phyloP scores from a whole-genome alignment of 768 basidiomycete species.

The Tricholoma matsutake region DNA sequence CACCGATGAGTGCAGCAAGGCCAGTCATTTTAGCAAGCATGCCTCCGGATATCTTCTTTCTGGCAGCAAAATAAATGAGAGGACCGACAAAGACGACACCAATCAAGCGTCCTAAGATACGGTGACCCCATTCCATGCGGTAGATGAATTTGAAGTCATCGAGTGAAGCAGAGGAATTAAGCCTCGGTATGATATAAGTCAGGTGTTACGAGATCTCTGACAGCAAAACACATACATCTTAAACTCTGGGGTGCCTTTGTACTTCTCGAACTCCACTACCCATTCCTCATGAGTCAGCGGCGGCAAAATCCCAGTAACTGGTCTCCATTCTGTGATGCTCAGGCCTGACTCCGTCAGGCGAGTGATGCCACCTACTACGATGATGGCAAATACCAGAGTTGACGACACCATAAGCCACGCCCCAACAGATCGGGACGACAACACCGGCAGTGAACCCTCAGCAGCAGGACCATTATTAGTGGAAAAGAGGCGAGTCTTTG shows the following conservation, averaged over 20 bases:
- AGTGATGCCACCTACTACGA: constrained; percentile 95
- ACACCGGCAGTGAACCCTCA: constrained; percentile 41
- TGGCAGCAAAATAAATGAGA: constrained; percentile 72
- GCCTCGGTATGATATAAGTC: constrained; percentile 39
- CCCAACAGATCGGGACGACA: constrained; percentile 69
- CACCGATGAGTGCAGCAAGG: constrained; percentile 80
- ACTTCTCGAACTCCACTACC: constrained; percentile 89
- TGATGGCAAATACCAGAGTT: constrained; percentile 83
- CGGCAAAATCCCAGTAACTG: constrained; percentile 85
- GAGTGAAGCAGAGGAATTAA: constrained; percentile 86
- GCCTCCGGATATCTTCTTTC: constrained; percentile 62
- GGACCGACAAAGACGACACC: constrained; percentile 83
- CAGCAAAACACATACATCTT: constrained; percentile 64
- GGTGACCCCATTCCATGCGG: constrained; percentile 98
- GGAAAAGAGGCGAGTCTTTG: background rate
- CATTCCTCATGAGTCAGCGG: constrained; percentile 76
- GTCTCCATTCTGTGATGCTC: constrained; percentile 97
- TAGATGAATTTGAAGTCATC: constrained; percentile 95
- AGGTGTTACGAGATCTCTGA: background rate
- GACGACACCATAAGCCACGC: constrained; percentile 86
- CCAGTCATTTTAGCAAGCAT: constrained; percentile 65
- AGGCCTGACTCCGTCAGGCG: constrained; percentile 96
- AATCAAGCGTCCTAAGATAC: constrained; percentile 85
- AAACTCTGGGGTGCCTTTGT: constrained; percentile 93
- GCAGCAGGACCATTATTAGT: constrained; percentile 2